Conservation (phyloP, 164 flowering plant species). For the Dillenia turbinata region DNA sequence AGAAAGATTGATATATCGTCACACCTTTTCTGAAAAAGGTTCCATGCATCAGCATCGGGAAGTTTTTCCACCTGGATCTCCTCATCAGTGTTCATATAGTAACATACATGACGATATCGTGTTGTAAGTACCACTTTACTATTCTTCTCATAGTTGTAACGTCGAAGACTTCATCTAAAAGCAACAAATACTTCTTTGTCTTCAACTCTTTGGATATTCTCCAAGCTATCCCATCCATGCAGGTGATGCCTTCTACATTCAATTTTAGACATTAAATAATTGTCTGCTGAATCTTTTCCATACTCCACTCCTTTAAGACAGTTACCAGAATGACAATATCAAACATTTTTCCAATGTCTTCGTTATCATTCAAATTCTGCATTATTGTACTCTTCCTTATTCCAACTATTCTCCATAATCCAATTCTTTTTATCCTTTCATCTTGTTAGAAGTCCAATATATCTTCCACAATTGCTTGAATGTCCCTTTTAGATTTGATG, state of each 20-base stretch:
- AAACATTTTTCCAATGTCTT: slow-evolving; percentile 8
- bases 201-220: slow-evolving; percentile 7
- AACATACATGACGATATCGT: slow-evolving; percentile 2
- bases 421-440: slow-evolving; percentile 8
- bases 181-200: slow-evolving; percentile 20
- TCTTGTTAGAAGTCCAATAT: slow-evolving; percentile 4
- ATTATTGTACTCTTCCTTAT: slow-evolving; percentile 23
- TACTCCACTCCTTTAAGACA: slow-evolving; percentile 5
- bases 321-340: slow-evolving; percentile 23
- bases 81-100: slow-evolving; percentile 7
- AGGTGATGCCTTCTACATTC: background rate
- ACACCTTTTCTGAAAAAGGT: slow-evolving; percentile 16
- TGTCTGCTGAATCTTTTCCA: slow-evolving; percentile 7
- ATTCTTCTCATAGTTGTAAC: background rate
- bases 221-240: background rate
- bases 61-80: slow-evolving; percentile 8
- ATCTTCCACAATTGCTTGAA: background rate
- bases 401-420: slow-evolving; percentile 23
- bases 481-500: background rate
- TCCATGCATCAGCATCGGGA: slow-evolving; percentile 19
- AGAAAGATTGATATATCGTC: background rate
- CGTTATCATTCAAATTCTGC: slow-evolving; percentile 13
- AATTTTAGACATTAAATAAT: slow-evolving; percentile 9
- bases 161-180: slow-evolving; percentile 21
- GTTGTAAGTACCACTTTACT: slow-evolving; percentile 22